A percentile compares a stretch with the other conserved stretches of the same genome.
These are phyloP conservation scores for Aspergillus fijiensis DNA, from an alignment of 2,329 filamentous ascomycete genomes.

Conservation along the genomic window DNA sequence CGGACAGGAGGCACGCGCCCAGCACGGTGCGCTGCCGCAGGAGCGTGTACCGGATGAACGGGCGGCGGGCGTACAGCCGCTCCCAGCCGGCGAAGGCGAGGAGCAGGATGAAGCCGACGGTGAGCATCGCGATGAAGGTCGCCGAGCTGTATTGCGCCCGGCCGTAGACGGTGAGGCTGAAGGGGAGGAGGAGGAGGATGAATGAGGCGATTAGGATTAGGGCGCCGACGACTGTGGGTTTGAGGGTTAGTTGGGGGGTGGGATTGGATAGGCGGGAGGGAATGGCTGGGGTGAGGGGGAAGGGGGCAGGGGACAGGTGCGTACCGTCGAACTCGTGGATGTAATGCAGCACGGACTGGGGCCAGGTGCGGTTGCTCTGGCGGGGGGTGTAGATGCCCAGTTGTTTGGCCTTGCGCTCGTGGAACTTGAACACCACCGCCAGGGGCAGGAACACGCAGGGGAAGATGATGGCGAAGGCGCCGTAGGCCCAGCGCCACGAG, in stretches of 20 bases:
- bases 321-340: conserved; percentile 63
- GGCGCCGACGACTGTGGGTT: conserved; percentile 55
- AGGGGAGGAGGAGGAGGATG: conserved; percentile 65
- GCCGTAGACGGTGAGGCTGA: conserved; percentile 52
- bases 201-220: conserved; percentile 62
- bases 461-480: conserved; percentile 60
- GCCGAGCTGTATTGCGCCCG: conserved; percentile 45
- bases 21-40: conserved; percentile 52
- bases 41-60: conserved; percentile 56
- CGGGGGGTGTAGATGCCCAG: conserved; percentile 51
- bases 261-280: too few species aligned
- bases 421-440: conserved; percentile 54
- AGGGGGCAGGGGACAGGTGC: conserved; percentile 31
- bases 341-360: conserved; percentile 55
- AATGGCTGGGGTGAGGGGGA: too few species aligned
- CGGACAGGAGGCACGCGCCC: conserved; percentile 53
- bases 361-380: conserved; percentile 47
- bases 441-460: conserved; percentile 58
- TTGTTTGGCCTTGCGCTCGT: conserved; percentile 58
- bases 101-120: conserved; percentile 54
- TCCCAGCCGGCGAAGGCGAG: conserved; percentile 58
- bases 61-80: conserved; percentile 50
- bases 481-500: conserved; percentile 64
- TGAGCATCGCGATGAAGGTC: conserved; percentile 51
- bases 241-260: conserved; percentile 26